Evolutionary conservation across 495 filamentous ascomycete genomes (phyloP).

Genomic region (Daldinia loculata): DNA sequence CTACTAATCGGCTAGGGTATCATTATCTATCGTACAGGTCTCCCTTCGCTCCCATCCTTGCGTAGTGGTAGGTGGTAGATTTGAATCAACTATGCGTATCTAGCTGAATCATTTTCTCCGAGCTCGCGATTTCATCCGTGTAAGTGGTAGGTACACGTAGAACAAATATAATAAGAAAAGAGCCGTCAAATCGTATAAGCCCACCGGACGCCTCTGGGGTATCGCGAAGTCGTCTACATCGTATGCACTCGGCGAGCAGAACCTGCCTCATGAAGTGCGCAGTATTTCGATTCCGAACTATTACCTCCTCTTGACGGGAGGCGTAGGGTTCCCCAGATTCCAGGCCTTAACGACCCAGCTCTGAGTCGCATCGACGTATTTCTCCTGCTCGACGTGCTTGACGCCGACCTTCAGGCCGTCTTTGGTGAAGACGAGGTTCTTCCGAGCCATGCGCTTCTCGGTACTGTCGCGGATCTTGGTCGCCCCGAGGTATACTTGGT

Average conservation of each 20-base stretch:
- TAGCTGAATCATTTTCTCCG: background rate
- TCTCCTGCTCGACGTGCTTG: conserved; percentile 76
- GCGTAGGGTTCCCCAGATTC: conserved; percentile 65
- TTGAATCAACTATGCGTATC: background rate
- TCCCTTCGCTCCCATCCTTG: conserved; percentile 8
- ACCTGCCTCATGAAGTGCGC: background rate
- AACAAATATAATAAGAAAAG: conserved; percentile 5
- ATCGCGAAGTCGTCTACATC: conserved; percentile 7
- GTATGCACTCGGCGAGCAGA: conserved; percentile 1
- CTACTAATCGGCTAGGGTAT: conserved; percentile 23
- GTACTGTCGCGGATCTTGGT: conserved; percentile 74
- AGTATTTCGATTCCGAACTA: background rate
- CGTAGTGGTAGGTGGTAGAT: background rate
- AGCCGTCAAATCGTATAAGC: conserved; percentile 5
- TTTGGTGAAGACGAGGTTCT: conserved; percentile 81
- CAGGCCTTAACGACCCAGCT: conserved; percentile 82
- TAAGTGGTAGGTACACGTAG: conserved; percentile 9
- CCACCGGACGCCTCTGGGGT: background rate
- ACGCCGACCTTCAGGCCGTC: conserved; percentile 86
- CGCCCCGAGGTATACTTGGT: conserved; percentile 75
- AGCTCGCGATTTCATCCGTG: background rate
- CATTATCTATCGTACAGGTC: conserved; percentile 32
- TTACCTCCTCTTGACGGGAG: conserved; percentile 46
- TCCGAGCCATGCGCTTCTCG: conserved; percentile 78
- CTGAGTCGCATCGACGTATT: conserved; percentile 84